Evolutionary conservation across 2,329 filamentous ascomycete species (phyloP), one percentile per base, ranked within the genome.

Genomic region (Microsporum ferrugineum): DNA sequence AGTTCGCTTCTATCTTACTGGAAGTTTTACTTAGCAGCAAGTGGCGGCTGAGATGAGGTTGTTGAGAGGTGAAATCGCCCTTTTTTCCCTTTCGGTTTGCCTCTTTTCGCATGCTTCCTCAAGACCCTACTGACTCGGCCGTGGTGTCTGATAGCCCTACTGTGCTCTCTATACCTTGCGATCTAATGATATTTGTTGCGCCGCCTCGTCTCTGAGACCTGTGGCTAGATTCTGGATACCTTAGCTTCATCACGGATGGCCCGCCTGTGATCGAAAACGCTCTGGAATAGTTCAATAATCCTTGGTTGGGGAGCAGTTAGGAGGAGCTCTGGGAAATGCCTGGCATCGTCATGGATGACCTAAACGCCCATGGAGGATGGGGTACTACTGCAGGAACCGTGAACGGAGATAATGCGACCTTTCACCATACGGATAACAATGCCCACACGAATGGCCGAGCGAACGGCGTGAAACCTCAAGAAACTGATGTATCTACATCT

Each of bases 281-380:
- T 34, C 23, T 34, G 51, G 33, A n/a, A 55, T 36, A 55, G 17
- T 5, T 55, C 51, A 5, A 36, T 55, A 34, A n/a, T 36, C 33
- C 33, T 36, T 23, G 51, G 29, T 36, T 31, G 51, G 51, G 31
- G 12, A 23, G 14, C 51, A 36, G 51, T 14, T 23, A 34, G 33
- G 31, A 17, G 33, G 2, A 38, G 51, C 55, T 43, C 31, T 39
- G 31, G 34, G 55, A 57, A 43, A 75, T 75, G 73, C 73, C 73
- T 68, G 73, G 73, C 62, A 70, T 75, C 68, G 66, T 74, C 67
- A 75, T 75, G 73, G 72, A 74, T 60, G 68, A 72, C 17, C 43
- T 41, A 47, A 43, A 31, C 27, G 29, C 36, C n/a, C 55, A 31
- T 43, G 55, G 55, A 57, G 55, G 34, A 43, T 57, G 55, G 55